These are phyloP conservation scores for Pascua sp. DNA, from an alignment of 1,284 basidiomycete species.

Conservation along the genomic window DNA sequence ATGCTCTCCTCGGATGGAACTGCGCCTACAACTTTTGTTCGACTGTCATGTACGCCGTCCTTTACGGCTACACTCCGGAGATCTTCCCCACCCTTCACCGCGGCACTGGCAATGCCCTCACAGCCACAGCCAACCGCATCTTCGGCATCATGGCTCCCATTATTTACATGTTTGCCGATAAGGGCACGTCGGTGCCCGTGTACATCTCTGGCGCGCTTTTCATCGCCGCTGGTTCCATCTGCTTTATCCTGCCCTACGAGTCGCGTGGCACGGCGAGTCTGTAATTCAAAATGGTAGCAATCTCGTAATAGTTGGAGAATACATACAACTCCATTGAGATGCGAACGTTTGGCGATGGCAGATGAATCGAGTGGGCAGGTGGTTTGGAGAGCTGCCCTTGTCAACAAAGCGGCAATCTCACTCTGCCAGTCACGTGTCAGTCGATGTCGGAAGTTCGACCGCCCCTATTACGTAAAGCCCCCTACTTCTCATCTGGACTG, in stretches of 20 bases:
- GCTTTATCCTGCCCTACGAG: slow-evolving; percentile 67
- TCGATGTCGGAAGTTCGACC: too few species aligned
- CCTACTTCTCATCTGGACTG: too few species aligned
- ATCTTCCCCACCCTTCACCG: slow-evolving; percentile 64
- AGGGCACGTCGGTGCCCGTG: slow-evolving; percentile 61
- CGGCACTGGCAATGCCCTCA: slow-evolving; percentile 63
- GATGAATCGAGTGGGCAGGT: too few species aligned
- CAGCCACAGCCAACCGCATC: slow-evolving; percentile 58
- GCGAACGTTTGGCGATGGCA: too few species aligned
- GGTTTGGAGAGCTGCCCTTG: too few species aligned
- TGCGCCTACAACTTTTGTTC: slow-evolving; percentile 57
- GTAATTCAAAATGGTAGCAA: slow-evolving; percentile 5
- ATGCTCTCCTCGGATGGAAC: slow-evolving; percentile 58
- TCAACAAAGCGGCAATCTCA: too few species aligned
- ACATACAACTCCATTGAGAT: not conserved
- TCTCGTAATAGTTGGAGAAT: not conserved
- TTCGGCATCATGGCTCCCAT: slow-evolving; percentile 51
- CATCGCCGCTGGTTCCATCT: slow-evolving; percentile 60
- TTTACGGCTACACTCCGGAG: slow-evolving; percentile 58
- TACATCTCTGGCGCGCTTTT: slow-evolving; percentile 67
- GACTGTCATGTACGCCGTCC: slow-evolving; percentile 38
- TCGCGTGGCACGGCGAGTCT: slow-evolving; percentile 59
- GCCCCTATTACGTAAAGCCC: too few species aligned
- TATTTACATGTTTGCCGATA: slow-evolving; percentile 29
- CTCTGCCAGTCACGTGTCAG: too few species aligned